Evolutionary conservation across 169 alveolate genomes (phyloP).

Genomic region (Plasmodium relictum): DNA sequence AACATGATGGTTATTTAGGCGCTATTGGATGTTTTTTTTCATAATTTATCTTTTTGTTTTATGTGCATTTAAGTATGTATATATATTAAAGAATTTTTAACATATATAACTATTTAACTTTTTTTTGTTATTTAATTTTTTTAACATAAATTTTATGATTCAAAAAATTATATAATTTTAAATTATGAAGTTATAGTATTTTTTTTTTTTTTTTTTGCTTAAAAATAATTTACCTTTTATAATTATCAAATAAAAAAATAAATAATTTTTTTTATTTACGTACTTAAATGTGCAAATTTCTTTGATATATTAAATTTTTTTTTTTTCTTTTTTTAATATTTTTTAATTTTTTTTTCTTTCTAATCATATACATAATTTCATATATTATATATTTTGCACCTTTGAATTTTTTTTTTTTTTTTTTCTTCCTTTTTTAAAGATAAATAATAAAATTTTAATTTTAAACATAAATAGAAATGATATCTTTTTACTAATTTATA

Average conservation of each 20-base stretch:
- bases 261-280: neutral
- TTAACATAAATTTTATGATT: neutral
- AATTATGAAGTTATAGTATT: neutral
- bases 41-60: neutral
- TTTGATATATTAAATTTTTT: neutral
- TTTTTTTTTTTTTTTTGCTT: slow-evolving; percentile 14
- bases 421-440: too few species aligned
- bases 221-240: slow-evolving; percentile 1
- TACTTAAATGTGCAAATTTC: neutral
- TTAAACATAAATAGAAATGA: too few species aligned
- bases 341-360: too few species aligned
- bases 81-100: neutral
- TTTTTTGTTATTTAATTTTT: neutral
- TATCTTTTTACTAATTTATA: too few species aligned
- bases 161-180: neutral
- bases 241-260: neutral
- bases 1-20: slow-evolving; percentile 92
- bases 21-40: slow-evolving; percentile 92
- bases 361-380: too few species aligned
- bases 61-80: neutral
- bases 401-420: too few species aligned
- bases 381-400: too few species aligned
- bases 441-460: too few species aligned
- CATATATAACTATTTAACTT: neutral
- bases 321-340: neutral